Conservation (phyloP, 345 rosid species). For the Toxicodendron radicans region DNA sequence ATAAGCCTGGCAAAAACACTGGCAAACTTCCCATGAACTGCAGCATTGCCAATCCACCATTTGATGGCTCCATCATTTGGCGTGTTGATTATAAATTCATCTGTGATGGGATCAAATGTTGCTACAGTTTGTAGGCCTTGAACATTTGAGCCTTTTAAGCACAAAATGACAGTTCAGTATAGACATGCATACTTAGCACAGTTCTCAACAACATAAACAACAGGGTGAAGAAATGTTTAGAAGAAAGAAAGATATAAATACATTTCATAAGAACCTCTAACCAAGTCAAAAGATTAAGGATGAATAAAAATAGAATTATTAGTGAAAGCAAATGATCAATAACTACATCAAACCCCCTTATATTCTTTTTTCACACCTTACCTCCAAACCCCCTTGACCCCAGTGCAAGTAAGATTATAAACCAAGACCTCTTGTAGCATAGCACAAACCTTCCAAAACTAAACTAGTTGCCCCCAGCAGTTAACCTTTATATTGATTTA, state of each 20-base stretch:
- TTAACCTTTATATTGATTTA: too few species aligned
- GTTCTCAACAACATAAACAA: neutral
- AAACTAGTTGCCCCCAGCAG: too few species aligned
- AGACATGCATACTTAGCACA: neutral
- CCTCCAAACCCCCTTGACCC: neutral
- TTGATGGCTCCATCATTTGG: conserved; percentile 95
- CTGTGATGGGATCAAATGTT: conserved; percentile 75
- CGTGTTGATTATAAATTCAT: conserved; percentile 79
- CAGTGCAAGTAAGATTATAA: neutral
- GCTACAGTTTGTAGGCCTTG: conserved; percentile 95
- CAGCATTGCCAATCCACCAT: conserved; percentile 99
- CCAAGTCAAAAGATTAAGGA: neutral
- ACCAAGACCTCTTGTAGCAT: neutral
- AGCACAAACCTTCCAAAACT: neutral
- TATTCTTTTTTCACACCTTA: neutral
- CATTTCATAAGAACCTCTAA: neutral
- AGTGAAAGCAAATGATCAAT: neutral
- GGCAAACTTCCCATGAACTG: conserved; percentile 96
- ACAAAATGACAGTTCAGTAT: conserved; percentile 21
- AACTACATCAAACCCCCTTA: neutral
- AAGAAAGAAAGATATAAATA: neutral
- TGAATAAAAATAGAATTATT: neutral
- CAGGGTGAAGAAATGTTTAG: neutral
- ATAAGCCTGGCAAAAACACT: conserved; percentile 85
- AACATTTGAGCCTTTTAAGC: conserved; percentile 75